Evolutionary conservation across 768 basidiomycete genomes (phyloP), one percentile per base, ranked within the genome.

Genomic region (Stropharia rugosoannulata): DNA sequence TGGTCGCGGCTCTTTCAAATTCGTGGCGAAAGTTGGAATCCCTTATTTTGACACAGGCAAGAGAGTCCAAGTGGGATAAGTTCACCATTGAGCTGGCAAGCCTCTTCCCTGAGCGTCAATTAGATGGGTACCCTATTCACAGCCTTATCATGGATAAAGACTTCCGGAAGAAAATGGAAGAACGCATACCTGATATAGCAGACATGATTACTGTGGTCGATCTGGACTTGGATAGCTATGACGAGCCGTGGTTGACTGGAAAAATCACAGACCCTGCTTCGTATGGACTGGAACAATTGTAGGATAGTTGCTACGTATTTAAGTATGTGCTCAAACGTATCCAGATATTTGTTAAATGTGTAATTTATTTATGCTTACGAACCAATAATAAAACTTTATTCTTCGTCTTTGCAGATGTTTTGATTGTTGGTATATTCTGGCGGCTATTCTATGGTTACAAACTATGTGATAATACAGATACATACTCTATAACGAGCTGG

Each of bases 131-230:
- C 25, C 66, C 68, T 4, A 61, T 73, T 10, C 40, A 57, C 35
- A 58, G 46, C 12, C 49, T 75, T 18, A 52, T 73, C 9, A 42
- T 73, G 18, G 71, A 75, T 55, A 48, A 52, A n/a, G 72, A 73
- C 56, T 55, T 47, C 18, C 54, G 54, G n/a, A 39, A 16, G 25
- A 55, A 47, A 16, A 16, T 55, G 16, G 54, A 41, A 25, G 47
- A 47, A 39, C 15, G n/a, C 10, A 41, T 55, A 19, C 54, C 54
- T 15, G 16, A 41, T 12, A 12, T 55, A 12, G 38, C 38, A 12
- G 29, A 32, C 18, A 19, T 55, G 10, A 40, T 41, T 12, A 45
- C 36, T 6, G 37, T 55, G n/a, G 12, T 55, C 19, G 54, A 55
- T 22, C 38, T 55, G 27, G 27, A 22, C 4, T 4, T 18, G 19